Evolutionary conservation across 1,139 yeast species (phyloP), one percentile per base, ranked within the genome.

Genomic region (Geotrichum carabidarum): DNA sequence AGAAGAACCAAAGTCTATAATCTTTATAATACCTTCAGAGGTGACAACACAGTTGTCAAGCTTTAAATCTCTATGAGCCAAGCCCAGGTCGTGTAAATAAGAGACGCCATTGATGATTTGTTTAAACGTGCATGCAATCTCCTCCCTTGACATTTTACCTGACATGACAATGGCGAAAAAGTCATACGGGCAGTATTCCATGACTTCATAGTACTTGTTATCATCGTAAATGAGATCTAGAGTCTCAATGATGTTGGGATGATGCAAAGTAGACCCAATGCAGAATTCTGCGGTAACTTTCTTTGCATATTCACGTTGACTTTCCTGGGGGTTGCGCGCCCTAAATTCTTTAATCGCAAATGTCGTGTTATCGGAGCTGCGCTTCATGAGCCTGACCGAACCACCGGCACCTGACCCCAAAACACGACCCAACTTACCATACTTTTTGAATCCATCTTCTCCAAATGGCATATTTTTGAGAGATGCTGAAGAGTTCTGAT

Each of bases 361-460:
- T 0, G 95, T 83, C 57, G 86, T 84, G 43, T 80, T 78, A 70
- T 93, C 98, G 7, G 86, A 78, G 2, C 93, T 83, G 59, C 98
- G 80, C 54, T 81, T 83, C 65, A 94, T 82, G 54, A 93, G 76
- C 57, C 94, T 82, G 15, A 94, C 99, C 1, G 95, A 86, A 4
- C 99, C 99, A 48, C 99, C 99, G 1, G 99, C 99, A 41, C 99
- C 99, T 32, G 95, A 85, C 34, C 99, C 99, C 62, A 94, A 75
- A 58, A 87, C 84, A 61, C 88, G 86, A 52, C 97, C 97, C 60
- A 91, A 75, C 63, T 85, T 87, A 58, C 96, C 95, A 70, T 93
- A 94, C 68, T 91, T 87, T 62, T 84, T 86, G 58, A 71, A 70
- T 12, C 74, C 74, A 42, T 70, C 72, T 55, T 73, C 75, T 57